Evolutionary conservation across 2,329 filamentous ascomycete genomes (phyloP).

Genomic region (Thyridium curvatum): DNA sequence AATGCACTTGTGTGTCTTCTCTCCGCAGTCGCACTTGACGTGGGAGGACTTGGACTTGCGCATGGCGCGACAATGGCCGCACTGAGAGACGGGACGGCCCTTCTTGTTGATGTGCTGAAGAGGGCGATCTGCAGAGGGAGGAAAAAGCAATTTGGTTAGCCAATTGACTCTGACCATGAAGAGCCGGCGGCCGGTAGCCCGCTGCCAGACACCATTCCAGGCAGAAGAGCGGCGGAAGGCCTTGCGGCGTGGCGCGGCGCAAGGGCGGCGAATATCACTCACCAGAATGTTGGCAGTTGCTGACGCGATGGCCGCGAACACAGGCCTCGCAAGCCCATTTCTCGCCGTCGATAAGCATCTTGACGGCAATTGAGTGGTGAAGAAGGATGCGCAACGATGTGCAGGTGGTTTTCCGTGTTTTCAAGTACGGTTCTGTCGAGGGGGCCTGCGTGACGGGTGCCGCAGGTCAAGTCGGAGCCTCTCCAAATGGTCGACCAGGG

Average conservation of each 20-base stretch:
- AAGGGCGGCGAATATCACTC: slow-evolving; percentile 36
- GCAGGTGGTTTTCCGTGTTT: not conserved
- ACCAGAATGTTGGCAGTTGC: slow-evolving; percentile 96
- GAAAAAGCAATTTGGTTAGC: slow-evolving; percentile 1
- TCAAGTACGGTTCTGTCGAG: not conserved
- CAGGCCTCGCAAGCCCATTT: slow-evolving; percentile 98
- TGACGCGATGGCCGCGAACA: slow-evolving; percentile 96
- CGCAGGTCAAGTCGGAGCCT: not conserved
- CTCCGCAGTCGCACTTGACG: slow-evolving; percentile 93
- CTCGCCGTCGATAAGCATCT: slow-evolving; percentile 86
- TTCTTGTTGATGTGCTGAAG: slow-evolving; percentile 96
- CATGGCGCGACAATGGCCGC: slow-evolving; percentile 89
- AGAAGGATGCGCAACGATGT: not conserved
- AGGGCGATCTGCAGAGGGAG: slow-evolving; percentile 63
- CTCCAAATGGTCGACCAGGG: not conserved
- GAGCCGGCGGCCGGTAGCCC: too few species aligned
- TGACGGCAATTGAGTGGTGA: slow-evolving; percentile 8
- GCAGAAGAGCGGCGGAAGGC: too few species aligned
- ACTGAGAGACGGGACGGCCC: slow-evolving; percentile 95
- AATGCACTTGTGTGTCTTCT: slow-evolving; percentile 72
- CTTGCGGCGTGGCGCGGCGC: not conserved
- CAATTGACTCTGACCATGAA: not conserved
- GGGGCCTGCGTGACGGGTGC: not conserved
- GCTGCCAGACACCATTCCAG: too few species aligned
- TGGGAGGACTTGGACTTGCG: slow-evolving; percentile 94